Base-by-base conservation (phyloP, 208 protist genomes). In the Wallacemonas sp. region DNA sequence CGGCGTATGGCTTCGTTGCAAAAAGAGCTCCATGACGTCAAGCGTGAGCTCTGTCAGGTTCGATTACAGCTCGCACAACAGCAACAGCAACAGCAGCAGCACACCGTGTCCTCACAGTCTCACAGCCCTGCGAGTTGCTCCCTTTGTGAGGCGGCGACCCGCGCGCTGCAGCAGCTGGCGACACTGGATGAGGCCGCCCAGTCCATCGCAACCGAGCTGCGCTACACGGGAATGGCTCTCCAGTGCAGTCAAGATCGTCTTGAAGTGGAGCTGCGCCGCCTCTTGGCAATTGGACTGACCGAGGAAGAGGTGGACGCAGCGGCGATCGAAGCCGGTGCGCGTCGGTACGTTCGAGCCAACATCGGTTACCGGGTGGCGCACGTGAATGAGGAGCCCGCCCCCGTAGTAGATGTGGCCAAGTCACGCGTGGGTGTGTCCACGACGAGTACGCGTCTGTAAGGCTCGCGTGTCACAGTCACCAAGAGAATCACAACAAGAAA, bases 151-250 rank as follows among this genome's bases (percentile, higher is more conserved):
- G 21, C 19, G 14, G n/a, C 31, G 4, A 12, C 31, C 0, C 26
- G 31, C 51, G 44, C 88, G 36, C 64, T 95, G 22, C 54, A 75
- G 19, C 56, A 70, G 19, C 53, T 95, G 21, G 68, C 72, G 21
- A 69, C 76, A 45, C 71, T 72, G 11, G 84, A 93, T 66, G 42
- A 64, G 14, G 72, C 38, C 9, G 86, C 86, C 12, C 82, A 86
- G 28, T 62, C 71, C 15, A 71, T 72, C 22, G 86, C 84, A 0
- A 72, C 76, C 4, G 70, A 82, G 28, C 47, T 91, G 38, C 90
- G 84, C 33, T 90, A 95, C 76, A 90, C 84, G 21, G 84, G 72
- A 9, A 68, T 95, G 30, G 82, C 84, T n/a, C 78, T 95, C 33
- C 75, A 82, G 30, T 76, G 63, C 47, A 77, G 79, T 12, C 70